A percentile compares a stretch with the other conserved stretches of the same genome.
phyloP scores from a whole-genome alignment of 2,329 filamentous ascomycete species.

The Stagonosporopsis chrysanthemi region DNA sequence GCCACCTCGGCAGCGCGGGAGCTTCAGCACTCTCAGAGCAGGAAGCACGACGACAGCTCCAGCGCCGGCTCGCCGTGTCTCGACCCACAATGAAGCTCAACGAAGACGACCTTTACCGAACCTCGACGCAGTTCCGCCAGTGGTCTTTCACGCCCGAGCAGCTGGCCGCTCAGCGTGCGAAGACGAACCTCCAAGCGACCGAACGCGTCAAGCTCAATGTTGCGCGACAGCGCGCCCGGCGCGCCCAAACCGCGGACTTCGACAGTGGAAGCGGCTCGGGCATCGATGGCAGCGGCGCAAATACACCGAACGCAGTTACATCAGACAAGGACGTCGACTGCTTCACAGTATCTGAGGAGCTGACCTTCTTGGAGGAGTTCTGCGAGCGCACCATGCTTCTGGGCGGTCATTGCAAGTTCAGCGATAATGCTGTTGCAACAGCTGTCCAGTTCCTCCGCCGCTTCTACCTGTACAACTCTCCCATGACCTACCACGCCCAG shows the following conservation, averaged over 20 bases:
- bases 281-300: conserved; percentile 45
- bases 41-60: conserved; percentile 15
- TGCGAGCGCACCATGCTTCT: conserved; percentile 65
- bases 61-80: conserved; percentile 9
- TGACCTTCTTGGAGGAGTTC: conserved; percentile 81
- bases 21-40: conserved; percentile 7
- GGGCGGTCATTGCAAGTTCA: conserved; percentile 67
- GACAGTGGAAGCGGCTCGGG: conserved; percentile 31
- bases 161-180: conserved; percentile 73
- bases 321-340: conserved; percentile 70
- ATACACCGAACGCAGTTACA: conserved; percentile 34
- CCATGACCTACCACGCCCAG: conserved; percentile 94
- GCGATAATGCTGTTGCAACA: conserved; percentile 73
- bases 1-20: conserved; percentile 15
- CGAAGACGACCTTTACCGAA: conserved; percentile 90
- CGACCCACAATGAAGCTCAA: conserved; percentile 61
- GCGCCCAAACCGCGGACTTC: conserved; percentile 42
- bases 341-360: conserved; percentile 83
- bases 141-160: conserved; percentile 88
- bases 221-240: conserved; percentile 55
- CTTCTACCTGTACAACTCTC: conserved; percentile 94
- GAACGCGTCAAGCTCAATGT: conserved; percentile 69
- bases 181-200: conserved; percentile 81
- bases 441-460: conserved; percentile 89
- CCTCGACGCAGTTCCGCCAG: conserved; percentile 86